Base-by-base conservation (phyloP, 2,329 filamentous ascomycete genomes). In the Aspergillus melleus region DNA sequence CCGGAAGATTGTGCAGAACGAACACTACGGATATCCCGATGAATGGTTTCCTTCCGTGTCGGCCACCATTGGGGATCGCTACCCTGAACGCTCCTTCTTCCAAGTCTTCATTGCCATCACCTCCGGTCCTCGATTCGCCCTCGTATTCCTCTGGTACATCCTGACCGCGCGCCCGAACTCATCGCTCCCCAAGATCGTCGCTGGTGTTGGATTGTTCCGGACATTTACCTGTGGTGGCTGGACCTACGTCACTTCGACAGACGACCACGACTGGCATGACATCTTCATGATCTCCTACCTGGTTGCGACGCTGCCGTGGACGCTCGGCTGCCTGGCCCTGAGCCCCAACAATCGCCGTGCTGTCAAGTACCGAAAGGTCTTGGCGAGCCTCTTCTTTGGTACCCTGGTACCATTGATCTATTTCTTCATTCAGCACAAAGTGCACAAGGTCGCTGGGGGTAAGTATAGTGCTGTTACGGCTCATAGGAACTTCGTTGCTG, bases 231-330 rank as follows among this genome's bases (percentile, higher is more conserved):
- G 95, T 72, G 95, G 94, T 68, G 95, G 95, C 60, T 99, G 95
- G 94, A 97, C 95, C 55, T 99, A 98, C 77, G 88, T 99, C 62
- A 99, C 95, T 26, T 98, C 95, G 63, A 99, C 95, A 49, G 95
- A 99, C 74, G 92, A 98, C 75, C 95, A 99, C 77, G 88, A 96
- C 77, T 98, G 92, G 93, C 95, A 99, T 76, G 95, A 99, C 72
- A 94, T 98, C 64, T 94, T 99, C 76, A 99, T 99, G 95, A 97
- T 99, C 68, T 96, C 92, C 14, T 99, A 99, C 77, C 83, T 99
- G 58, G 89, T 99, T 50, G 90, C 92, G 36, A 98, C 95, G 2
- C 82, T 99, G 56, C 95, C 95, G 2, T 99, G 95, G 95, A 99
- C 94, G 2, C 77, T 92, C 52, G 95, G 95, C 52, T 97, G 94